These are phyloP conservation scores for Saccharomycopsis fermentans DNA, from an alignment of 805 yeast species.

Conservation along the genomic window DNA sequence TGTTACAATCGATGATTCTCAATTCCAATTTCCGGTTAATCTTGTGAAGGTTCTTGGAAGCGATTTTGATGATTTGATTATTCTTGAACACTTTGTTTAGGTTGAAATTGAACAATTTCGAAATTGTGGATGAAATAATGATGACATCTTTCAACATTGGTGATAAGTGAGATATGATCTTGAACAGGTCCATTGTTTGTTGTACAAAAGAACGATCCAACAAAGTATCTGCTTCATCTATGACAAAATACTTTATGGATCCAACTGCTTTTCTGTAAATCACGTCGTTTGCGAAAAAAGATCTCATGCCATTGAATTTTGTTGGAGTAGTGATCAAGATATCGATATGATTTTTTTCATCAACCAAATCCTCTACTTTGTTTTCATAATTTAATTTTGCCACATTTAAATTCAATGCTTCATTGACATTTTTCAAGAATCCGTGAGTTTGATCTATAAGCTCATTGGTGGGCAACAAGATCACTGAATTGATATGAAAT, in stretches of 20 bases:
- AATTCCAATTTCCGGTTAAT: slow-evolving; percentile 70
- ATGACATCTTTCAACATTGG: slow-evolving; percentile 49
- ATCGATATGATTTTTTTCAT: slow-evolving; percentile 45
- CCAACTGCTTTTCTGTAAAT: slow-evolving; percentile 25
- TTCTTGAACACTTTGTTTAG: slow-evolving; percentile 53
- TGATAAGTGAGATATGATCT: slow-evolving; percentile 28
- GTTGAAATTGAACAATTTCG: slow-evolving; percentile 60
- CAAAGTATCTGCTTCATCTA: slow-evolving; percentile 80
- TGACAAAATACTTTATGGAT: slow-evolving; percentile 48
- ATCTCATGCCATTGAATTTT: slow-evolving; percentile 41
- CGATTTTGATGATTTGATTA: slow-evolving; percentile 40
- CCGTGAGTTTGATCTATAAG: slow-evolving; percentile 68
- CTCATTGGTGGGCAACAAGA: slow-evolving; percentile 79
- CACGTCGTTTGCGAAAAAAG: slow-evolving; percentile 32
- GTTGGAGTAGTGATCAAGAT: slow-evolving; percentile 81
- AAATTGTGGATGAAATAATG: slow-evolving; percentile 86
- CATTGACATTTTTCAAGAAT: slow-evolving; percentile 24
- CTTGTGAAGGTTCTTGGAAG: slow-evolving; percentile 76
- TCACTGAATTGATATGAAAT: slow-evolving; percentile 46
- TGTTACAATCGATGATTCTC: slow-evolving; percentile 63
- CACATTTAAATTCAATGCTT: slow-evolving; percentile 2
- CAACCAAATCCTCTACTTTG: slow-evolving; percentile 6
- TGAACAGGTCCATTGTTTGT: slow-evolving; percentile 42
- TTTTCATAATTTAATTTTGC: slow-evolving; percentile 6
- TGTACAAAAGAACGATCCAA: slow-evolving; percentile 10